phyloP scores from a whole-genome alignment of 805 yeast genomes.

The Myxozyma mucilagina region DNA sequence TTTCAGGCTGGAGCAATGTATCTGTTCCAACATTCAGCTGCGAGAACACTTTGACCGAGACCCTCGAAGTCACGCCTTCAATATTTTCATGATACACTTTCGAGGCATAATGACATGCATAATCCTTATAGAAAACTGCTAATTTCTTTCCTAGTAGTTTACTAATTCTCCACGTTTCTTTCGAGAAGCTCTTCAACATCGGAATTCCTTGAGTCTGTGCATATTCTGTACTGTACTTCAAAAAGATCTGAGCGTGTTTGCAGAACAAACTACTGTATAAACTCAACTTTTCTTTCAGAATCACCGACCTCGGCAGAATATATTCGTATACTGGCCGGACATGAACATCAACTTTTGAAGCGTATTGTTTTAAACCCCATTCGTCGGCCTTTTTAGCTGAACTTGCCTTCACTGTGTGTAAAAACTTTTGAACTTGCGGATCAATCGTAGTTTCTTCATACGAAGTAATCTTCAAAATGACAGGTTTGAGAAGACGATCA shows the following conservation, averaged over 20 bases:
- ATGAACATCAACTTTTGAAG: too few relatives aligned
- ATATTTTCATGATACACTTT: not conserved
- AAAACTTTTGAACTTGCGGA: not conserved
- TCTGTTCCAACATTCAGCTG: not conserved
- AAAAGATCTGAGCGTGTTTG: too few relatives aligned
- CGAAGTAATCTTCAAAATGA: not conserved
- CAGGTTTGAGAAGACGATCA: not conserved
- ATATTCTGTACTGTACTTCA: too few relatives aligned
- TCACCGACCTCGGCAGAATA: too few relatives aligned
- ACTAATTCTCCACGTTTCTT: not conserved
- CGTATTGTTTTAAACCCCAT: too few relatives aligned
- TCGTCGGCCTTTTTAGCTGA: too few relatives aligned
- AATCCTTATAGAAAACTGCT: not conserved
- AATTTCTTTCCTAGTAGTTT: not conserved
- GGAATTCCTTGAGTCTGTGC: too few relatives aligned
- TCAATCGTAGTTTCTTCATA: not conserved
- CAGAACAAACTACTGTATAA: too few relatives aligned
- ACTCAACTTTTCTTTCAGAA: too few relatives aligned
- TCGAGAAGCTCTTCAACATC: too few relatives aligned
- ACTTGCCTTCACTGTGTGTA: not conserved
- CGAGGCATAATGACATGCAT: not conserved
- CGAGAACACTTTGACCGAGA: not conserved
- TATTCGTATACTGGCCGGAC: too few relatives aligned
- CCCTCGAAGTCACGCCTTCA: not conserved
- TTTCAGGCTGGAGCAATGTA: not conserved